A percentile compares a stretch with the other conserved stretches of the same genome.
These are phyloP conservation scores for Kwoniella botswanensis DNA, from an alignment of 768 basidiomycete genomes.

Conservation along the genomic window DNA sequence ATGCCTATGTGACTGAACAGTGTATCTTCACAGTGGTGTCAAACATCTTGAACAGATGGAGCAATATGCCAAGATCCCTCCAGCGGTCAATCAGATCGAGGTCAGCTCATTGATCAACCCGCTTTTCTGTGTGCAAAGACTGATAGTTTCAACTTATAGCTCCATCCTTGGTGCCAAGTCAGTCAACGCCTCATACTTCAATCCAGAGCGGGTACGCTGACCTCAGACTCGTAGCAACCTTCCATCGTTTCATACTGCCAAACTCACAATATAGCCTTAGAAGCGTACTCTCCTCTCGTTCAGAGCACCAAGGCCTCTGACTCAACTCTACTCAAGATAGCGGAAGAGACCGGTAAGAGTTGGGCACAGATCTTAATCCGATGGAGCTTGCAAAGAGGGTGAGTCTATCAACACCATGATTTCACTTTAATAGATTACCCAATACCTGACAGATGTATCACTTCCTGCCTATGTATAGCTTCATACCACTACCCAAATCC, in stretches of 20 bases:
- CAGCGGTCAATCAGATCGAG: slow-evolving; percentile 53
- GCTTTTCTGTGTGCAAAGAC: background rate
- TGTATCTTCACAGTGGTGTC: slow-evolving; percentile 37
- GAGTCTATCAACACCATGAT: slow-evolving; percentile 8
- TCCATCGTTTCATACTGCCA: slow-evolving; percentile 48
- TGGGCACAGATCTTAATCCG: slow-evolving; percentile 61
- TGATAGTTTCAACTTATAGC: slow-evolving; percentile 16
- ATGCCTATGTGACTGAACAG: background rate
- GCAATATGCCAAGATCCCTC: slow-evolving; percentile 43
- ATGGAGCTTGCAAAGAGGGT: slow-evolving; percentile 63
- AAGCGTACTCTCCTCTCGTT: slow-evolving; percentile 54
- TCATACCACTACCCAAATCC: slow-evolving; percentile 84
- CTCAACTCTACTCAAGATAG: slow-evolving; percentile 43
- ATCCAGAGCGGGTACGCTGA: background rate
- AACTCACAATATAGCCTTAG: slow-evolving; percentile 46
- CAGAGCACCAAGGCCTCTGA: slow-evolving; percentile 48
- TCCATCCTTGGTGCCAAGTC: slow-evolving; percentile 52
- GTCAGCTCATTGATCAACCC: slow-evolving; percentile 20
- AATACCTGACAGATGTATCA: background rate
- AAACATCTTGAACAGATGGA: slow-evolving; percentile 53
- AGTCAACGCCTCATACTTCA: background rate
- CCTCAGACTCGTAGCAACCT: slow-evolving; percentile 31
- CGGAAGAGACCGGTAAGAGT: slow-evolving; percentile 55
- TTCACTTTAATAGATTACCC: no score
- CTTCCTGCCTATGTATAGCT: slow-evolving; percentile 61